Base-by-base conservation (phyloP, 805 yeast genomes). In the Candida ulmi region DNA sequence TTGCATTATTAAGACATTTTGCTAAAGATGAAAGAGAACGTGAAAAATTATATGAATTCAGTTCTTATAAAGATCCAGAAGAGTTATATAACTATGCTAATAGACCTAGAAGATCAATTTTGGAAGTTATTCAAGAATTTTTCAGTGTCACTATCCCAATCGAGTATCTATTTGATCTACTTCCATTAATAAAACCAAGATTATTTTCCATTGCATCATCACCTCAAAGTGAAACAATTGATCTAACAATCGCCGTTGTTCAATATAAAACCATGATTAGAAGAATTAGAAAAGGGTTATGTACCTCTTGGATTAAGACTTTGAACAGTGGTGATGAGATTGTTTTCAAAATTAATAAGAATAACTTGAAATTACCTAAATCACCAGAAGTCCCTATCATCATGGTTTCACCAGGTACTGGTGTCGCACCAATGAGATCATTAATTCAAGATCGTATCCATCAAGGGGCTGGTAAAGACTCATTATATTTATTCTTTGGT, bases 401-500 rank as follows among this genome's bases (percentile, higher is more conserved):
- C 3, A 66, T 91, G 74, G 71, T 91, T 4, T 83, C 91, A 2
- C 95, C 99, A 0, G 99, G 99, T 4, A 95, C 98, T 0, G 99
- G 99, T 2, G 69, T 93, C 11, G 99, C 99, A 0, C 99, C 99
- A 2, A 78, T 91, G 73, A 76, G 87, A 52, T 73, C 86, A 1
- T 53, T 90, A 30, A 70, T 91, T 12, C 75, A 75, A 32, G 52
- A 66, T 1, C 50, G 59, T 3, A 42, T 59, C 5, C 47, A 50
- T 7, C 30, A 40, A 8, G 43, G 45, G 1, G 40, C 37, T 23
- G 50, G 49, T 1, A 33, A 41, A 2, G 65, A 63, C 21, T 57
- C 60, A 2, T 52, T 83, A 30, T 62, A 71, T 32, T 58, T 91
- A 21, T 86, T 90, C 50, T 76, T 77, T 44, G 99, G 98, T 2